Evolutionary conservation across 768 basidiomycete species (phyloP).

Genomic region (Lactifluus echinatus): DNA sequence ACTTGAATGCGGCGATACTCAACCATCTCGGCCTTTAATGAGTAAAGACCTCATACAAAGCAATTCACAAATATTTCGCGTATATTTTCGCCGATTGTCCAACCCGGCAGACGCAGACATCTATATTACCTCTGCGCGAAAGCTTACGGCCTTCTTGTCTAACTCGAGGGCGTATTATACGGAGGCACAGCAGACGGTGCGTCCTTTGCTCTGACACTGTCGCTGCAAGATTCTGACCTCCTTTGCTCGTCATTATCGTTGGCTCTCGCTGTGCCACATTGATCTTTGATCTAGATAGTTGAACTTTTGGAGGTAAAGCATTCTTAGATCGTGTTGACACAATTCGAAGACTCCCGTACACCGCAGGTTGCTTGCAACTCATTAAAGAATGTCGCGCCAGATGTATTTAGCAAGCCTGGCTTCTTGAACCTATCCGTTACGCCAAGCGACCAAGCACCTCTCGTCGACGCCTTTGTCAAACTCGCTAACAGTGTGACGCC

Average conservation of each 20-base stretch:
- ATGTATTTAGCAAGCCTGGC: constrained; percentile 6
- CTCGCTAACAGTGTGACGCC: constrained; percentile 5
- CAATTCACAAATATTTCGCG: constrained; percentile 12
- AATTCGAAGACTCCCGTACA: not conserved
- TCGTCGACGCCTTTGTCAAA: constrained; percentile 7
- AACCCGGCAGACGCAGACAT: constrained; percentile 9
- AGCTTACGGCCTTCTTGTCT: constrained; percentile 5
- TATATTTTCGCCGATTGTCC: not conserved
- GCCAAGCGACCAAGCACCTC: constrained; percentile 1
- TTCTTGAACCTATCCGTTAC: not conserved
- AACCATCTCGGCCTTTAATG: too few relatives aligned
- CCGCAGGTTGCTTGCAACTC: constrained; percentile 2
- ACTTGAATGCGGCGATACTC: too few relatives aligned
- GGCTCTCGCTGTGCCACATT: not conserved
- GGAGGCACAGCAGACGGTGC: constrained; percentile 5
- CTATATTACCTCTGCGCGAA: not conserved
- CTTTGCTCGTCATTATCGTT: not conserved
- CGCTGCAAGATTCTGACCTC: not conserved
- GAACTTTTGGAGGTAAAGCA: constrained; percentile 11
- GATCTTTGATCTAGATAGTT: constrained; percentile 2
- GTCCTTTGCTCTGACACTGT: not conserved
- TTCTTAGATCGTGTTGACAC: not conserved
- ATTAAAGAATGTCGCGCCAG: constrained; percentile 2
- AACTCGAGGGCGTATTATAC: constrained; percentile 4
- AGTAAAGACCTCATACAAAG: constrained; percentile 2